Evolutionary conservation across 805 yeast species (phyloP).

Genomic region (Isabelozyma gotoi): DNA sequence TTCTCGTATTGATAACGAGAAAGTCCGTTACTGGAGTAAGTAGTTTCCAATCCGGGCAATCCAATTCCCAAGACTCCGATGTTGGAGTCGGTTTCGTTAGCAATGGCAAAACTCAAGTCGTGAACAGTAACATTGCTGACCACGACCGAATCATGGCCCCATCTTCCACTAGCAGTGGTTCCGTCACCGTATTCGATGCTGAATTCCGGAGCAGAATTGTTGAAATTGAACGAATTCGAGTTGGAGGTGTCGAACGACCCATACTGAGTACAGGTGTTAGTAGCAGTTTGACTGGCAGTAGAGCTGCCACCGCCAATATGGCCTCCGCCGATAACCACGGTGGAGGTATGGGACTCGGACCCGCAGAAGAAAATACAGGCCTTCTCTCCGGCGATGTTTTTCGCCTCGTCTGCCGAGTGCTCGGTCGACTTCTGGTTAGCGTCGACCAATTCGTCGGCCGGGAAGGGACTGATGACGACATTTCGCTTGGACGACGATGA

Average conservation of each 20-base stretch:
- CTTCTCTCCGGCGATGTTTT: not conserved
- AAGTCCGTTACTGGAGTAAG: slow-evolving; percentile 26
- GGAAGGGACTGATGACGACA: not conserved
- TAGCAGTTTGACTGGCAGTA: slow-evolving; percentile 5
- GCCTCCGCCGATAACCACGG: slow-evolving; percentile 5
- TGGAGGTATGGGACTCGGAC: not conserved
- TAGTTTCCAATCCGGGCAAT: slow-evolving; percentile 64
- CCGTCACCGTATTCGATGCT: slow-evolving; percentile 48
- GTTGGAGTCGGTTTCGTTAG: slow-evolving; percentile 59
- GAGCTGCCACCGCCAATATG: slow-evolving; percentile 3
- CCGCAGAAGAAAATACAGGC: not conserved
- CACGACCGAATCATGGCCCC: slow-evolving; percentile 63
- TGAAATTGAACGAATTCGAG: slow-evolving; percentile 39
- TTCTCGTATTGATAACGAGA: slow-evolving; percentile 33
- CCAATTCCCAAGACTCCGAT: slow-evolving; percentile 79
- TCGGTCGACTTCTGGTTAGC: not conserved
- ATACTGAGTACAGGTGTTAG: slow-evolving; percentile 41
- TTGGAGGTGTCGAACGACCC: slow-evolving; percentile 48
- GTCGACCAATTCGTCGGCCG: not conserved
- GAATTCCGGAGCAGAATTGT: slow-evolving; percentile 41
- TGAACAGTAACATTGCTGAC: slow-evolving; percentile 50
- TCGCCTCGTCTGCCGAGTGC: not conserved
- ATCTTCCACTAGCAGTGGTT: slow-evolving; percentile 47
- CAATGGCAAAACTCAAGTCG: slow-evolving; percentile 71
- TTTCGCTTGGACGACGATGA: slow-evolving; percentile 5